A percentile compares a stretch with the other conserved stretches of the same genome.
Evolutionary conservation across 257 asterid species (phyloP).

Genomic region (Lithospermum erythrorhizon): DNA sequence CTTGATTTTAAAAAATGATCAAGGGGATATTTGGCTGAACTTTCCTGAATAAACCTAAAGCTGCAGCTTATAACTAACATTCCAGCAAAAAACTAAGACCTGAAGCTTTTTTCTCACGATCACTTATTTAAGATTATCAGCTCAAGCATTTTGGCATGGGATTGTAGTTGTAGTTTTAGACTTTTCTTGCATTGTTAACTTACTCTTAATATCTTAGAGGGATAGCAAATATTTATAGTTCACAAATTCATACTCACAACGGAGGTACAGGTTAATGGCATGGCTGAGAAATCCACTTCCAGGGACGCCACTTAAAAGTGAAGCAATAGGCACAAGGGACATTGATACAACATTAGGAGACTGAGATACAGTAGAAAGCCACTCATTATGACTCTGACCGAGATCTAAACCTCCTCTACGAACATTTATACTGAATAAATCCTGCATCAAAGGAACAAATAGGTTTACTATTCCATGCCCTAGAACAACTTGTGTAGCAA

Average conservation of each 20-base stretch:
- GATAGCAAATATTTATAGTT: slow-evolving; percentile 9
- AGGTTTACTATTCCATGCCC: not conserved
- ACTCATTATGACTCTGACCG: slow-evolving; percentile 74
- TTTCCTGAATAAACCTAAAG: too few species aligned
- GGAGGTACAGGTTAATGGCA: slow-evolving; percentile 75
- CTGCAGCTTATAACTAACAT: too few species aligned
- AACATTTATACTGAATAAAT: slow-evolving; percentile 55
- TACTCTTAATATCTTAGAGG: too few species aligned
- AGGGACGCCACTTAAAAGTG: slow-evolving; percentile 64
- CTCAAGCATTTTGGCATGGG: too few species aligned
- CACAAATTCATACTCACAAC: slow-evolving; percentile 49
- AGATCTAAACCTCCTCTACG: slow-evolving; percentile 69
- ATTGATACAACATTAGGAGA: slow-evolving; percentile 81
- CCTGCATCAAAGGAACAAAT: slow-evolving; percentile 37
- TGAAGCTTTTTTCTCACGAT: not conserved
- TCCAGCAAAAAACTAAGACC: too few species aligned
- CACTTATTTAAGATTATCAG: not conserved
- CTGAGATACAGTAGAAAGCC: slow-evolving; percentile 85
- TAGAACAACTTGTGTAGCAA: not conserved
- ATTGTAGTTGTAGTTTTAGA: too few species aligned
- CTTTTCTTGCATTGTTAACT: too few species aligned
- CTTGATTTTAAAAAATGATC: not conserved
- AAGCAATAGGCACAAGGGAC: slow-evolving; percentile 87
- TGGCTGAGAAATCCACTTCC: slow-evolving; percentile 91
- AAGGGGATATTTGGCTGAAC: too few species aligned